Conservation (phyloP, 345 rosid species). For the sweet orange (Citrus sinensis) region DNA sequence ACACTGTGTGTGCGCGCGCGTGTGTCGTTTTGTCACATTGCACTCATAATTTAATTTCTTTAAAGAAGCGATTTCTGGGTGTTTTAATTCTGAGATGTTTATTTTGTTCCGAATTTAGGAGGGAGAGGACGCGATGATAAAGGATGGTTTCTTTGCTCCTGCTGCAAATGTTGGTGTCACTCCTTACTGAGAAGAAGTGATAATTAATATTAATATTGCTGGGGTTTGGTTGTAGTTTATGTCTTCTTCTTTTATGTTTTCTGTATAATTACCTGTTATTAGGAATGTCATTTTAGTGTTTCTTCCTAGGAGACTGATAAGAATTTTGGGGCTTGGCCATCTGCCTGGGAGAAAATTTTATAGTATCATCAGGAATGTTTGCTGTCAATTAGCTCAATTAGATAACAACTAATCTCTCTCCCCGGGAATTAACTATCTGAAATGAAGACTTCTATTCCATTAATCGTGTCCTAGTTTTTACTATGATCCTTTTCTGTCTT, state of each 20-base stretch:
- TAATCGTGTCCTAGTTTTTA: neutral
- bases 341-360: constrained; percentile 13
- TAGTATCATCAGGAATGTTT: neutral
- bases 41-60: neutral
- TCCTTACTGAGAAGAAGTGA: constrained; percentile 41
- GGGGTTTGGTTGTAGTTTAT: constrained; percentile 2
- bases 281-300: neutral
- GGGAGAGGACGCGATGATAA: constrained; percentile 68
- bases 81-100: neutral
- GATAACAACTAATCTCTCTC: neutral
- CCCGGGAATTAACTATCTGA: neutral
- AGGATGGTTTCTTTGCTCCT: constrained; percentile 74
- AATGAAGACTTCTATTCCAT: constrained; percentile 7
- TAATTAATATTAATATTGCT: neutral
- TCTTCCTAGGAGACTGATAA: constrained; percentile 1
- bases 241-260: neutral
- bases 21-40: neutral
- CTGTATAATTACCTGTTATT: neutral
- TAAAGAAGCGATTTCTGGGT: neutral
- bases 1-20: neutral
- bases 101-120: constrained; percentile 36
- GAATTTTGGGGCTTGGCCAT: constrained; percentile 4
- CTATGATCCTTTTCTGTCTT: neutral
- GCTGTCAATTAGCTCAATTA: neutral
- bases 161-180: constrained; percentile 68